Conservation (phyloP, 768 basidiomycete genomes). For the Lentinula raphanica region DNA sequence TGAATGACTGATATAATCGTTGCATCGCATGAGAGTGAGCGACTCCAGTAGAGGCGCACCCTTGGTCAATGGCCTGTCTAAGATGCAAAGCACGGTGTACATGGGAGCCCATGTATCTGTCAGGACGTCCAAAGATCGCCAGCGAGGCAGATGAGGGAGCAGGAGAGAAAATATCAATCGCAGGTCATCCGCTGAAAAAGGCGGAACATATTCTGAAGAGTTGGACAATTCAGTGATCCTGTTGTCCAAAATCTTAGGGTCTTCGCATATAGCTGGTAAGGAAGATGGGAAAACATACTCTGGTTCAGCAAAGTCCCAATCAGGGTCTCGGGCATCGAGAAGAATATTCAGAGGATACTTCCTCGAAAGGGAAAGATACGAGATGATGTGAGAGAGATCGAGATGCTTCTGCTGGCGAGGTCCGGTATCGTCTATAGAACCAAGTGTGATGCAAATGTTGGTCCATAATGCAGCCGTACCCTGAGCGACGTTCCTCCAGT, state of each 20-base stretch:
- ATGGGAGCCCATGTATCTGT: constrained; percentile 58
- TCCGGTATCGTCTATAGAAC: constrained; percentile 22
- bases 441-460: constrained; percentile 41
- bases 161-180: constrained; percentile 38
- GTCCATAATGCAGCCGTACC: constrained; percentile 51
- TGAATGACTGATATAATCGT: constrained; percentile 46
- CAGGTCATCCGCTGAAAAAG: constrained; percentile 43
- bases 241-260: neutral
- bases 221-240: constrained; percentile 25
- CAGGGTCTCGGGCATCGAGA: constrained; percentile 52
- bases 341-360: constrained; percentile 48
- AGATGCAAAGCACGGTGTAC: constrained; percentile 41
- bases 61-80: constrained; percentile 32
- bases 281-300: constrained; percentile 36
- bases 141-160: constrained; percentile 46
- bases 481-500: constrained; percentile 49
- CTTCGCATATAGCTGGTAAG: neutral
- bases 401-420: constrained; percentile 10
- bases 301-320: constrained; percentile 52
- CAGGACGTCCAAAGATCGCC: constrained; percentile 48
- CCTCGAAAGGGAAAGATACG: constrained; percentile 42
- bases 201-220: neutral
- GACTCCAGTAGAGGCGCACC: constrained; percentile 43
- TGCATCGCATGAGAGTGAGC: constrained; percentile 55
- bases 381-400: constrained; percentile 32